Conservation (phyloP, 305 asterid species). For the Solanum hybrid region DNA sequence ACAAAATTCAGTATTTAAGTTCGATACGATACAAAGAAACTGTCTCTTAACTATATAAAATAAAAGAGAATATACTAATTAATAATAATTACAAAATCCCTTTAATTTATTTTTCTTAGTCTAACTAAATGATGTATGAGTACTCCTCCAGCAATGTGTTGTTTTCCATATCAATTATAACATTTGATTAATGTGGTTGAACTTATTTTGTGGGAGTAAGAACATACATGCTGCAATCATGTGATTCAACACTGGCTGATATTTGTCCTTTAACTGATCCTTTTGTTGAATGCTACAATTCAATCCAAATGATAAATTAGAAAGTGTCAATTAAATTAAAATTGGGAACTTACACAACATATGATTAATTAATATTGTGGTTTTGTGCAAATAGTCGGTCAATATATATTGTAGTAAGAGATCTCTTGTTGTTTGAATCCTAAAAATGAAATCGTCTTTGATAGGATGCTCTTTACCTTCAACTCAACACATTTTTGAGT, state of each 20-base stretch:
- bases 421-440: neutral
- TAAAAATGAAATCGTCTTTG: neutral
- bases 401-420: neutral
- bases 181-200: neutral
- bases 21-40: neutral
- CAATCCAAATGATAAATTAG: neutral
- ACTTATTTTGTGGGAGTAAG: constrained; percentile 34
- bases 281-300: constrained; percentile 50
- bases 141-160: neutral
- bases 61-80: neutral
- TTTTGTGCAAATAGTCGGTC: neutral
- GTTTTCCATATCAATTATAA: neutral
- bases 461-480: neutral
- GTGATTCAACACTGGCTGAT: constrained; percentile 49
- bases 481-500: neutral
- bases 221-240: constrained; percentile 67
- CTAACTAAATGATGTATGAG: neutral
- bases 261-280: constrained; percentile 33
- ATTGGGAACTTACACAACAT: neutral
- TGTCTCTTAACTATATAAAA: neutral
- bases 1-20: neutral
- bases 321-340: neutral
- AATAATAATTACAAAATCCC: neutral
- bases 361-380: neutral
- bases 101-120: neutral